These are phyloP conservation scores for Picea abies DNA, from an alignment of 83 land plant species.

Conservation along the genomic window DNA sequence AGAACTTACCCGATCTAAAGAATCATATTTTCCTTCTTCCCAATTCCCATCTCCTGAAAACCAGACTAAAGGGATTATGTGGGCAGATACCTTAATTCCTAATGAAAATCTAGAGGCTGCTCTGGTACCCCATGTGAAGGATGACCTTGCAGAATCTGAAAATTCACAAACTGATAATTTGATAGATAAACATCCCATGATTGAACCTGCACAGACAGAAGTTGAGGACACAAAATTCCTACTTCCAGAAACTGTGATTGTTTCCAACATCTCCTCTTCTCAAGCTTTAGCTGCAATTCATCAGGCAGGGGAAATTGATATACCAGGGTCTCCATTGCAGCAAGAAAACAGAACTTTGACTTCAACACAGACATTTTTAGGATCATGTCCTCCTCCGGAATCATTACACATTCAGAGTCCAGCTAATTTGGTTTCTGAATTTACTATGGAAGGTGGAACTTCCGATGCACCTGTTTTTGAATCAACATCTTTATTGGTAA, in stretches of 20 bases:
- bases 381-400: not conserved
- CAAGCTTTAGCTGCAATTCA: not conserved
- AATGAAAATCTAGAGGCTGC: not conserved
- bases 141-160: not conserved
- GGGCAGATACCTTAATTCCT: not conserved
- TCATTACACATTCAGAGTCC: not conserved
- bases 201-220: not conserved
- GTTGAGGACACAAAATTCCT: not conserved
- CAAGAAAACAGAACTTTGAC: constrained; percentile 1
- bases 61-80: not conserved
- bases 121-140: not conserved
- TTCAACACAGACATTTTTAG: not conserved
- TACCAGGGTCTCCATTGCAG: not conserved
- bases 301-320: not conserved
- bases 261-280: not conserved
- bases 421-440: not conserved
- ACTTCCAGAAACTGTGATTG: not conserved
- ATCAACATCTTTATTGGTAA: not conserved
- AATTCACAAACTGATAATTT: not conserved
- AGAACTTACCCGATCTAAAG: not conserved
- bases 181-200: not conserved
- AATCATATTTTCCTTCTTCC: not conserved
- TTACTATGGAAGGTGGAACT: not conserved
- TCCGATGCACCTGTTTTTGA: not conserved
- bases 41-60: not conserved